Percentiles rank a stretch among this genome's conserved stretches.
Conservation (phyloP, 331 rosid genomes). For the Stylosanthes scabra region DNA sequence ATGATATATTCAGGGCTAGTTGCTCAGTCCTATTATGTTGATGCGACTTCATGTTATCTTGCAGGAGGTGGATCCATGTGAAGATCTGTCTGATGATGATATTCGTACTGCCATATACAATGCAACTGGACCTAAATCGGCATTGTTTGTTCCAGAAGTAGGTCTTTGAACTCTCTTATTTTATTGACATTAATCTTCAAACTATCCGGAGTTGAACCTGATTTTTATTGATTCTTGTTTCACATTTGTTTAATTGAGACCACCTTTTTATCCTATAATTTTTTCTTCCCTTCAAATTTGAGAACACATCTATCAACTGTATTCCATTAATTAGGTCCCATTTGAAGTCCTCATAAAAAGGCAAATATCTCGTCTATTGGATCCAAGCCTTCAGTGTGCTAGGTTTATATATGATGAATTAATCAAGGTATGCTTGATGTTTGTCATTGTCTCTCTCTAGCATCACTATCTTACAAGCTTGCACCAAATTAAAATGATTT, state of each 20-base stretch:
- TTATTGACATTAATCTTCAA: neutral
- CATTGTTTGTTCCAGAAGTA: constrained; percentile 96
- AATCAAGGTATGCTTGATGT: constrained; percentile 63
- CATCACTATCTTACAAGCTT: constrained; percentile 2
- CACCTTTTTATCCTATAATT: constrained; percentile 10
- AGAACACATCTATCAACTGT: constrained; percentile 15
- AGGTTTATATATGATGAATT: constrained; percentile 96
- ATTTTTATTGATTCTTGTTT: neutral
- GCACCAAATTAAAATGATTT: constrained; percentile 27
- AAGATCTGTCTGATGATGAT: constrained; percentile 93
- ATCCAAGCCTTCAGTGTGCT: constrained; percentile 98
- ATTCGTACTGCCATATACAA: constrained; percentile 97
- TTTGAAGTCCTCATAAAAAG: constrained; percentile 90
- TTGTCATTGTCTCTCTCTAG: constrained; percentile 29
- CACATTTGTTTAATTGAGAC: constrained; percentile 3
- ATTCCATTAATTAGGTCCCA: constrained; percentile 72
- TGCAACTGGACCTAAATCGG: constrained; percentile 94
- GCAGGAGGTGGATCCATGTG: constrained; percentile 99
- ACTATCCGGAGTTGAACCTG: neutral
- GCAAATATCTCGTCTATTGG: constrained; percentile 88
- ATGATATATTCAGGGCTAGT: constrained; percentile 28
- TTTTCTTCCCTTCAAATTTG: neutral
- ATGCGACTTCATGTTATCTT: constrained; percentile 36
- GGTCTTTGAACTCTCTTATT: constrained; percentile 38
- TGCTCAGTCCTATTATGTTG: constrained; percentile 27